Base-by-base conservation (phyloP, 148 eudicot genomes). In the Vaccinium darrowii region DNA sequence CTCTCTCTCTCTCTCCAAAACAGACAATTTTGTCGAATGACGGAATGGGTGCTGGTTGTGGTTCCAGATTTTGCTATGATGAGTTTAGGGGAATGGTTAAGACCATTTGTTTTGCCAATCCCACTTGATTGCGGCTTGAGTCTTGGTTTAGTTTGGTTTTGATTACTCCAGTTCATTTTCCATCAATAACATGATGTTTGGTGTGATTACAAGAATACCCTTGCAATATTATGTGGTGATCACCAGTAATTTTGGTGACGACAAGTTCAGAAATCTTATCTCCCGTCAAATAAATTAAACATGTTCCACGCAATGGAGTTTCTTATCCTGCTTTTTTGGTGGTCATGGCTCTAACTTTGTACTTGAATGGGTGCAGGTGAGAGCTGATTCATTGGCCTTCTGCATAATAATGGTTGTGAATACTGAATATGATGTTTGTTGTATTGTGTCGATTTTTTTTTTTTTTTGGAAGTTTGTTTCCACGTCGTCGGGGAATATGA, bases 351-450 rank as follows among this genome's bases (percentile, higher is more conserved):
- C 76, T 69, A 69, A 82, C 33, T 67, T 62, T 25, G 77, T 25
- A 69, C 25, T 51, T 69, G 56, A 60, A 39, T 63, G 83, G 84
- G 77, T 82, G 76, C 84, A 82, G 84, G 78, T 71, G 84, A 53
- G 78, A 71, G 78, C 78, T 52, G 84, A 82, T 82, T 19, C 58
- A 47, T 51, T 71, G 84, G 60, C 84, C 53, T 71, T 67, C 62
- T 71, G 78, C 63, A 15, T 47, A 19, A 19, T 71, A 33, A 39
- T 52, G 78, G 84, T 52, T 71, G 84, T 69, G 53, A 23, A 82
- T 69, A 82, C 52, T 71, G 33, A 23, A 82, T 69, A 71, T 71
- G 63, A 53, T 82, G 63, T 52, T 69, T 5, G 51, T 52, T 71
- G 78, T 27, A 52, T 69, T 72, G 30, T 51, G 52, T 69, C 25